A percentile compares a stretch with the other conserved stretches of the same genome.
phyloP scores from a whole-genome alignment of 352 stramenopile species.

The Plasmopara viticola region DNA sequence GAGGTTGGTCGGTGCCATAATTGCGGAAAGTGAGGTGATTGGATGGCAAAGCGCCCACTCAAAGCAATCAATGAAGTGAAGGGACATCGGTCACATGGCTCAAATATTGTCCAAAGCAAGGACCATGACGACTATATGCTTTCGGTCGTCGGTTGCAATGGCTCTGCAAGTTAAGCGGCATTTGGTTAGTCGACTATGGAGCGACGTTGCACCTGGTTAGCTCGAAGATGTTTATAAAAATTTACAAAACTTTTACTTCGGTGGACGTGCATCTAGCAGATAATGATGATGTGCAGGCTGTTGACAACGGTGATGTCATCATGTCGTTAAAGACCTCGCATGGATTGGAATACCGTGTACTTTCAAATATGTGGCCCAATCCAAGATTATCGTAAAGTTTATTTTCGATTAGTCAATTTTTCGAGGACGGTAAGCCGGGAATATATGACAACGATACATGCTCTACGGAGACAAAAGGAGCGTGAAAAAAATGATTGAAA shows the following conservation, averaged over 20 bases:
- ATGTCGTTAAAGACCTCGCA: background rate
- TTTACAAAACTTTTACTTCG: background rate
- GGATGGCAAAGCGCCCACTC: background rate
- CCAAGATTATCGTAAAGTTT: background rate
- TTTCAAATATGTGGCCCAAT: background rate
- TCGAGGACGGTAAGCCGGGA: no score
- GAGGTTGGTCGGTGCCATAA: background rate
- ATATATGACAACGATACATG: no score
- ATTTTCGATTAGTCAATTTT: background rate
- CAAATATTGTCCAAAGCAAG: no score
- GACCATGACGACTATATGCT: no score
- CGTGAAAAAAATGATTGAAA: background rate
- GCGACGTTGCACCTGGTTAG: background rate
- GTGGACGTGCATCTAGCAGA: background rate
- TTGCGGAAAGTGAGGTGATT: background rate
- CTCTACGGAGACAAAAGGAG: no score
- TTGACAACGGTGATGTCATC: background rate
- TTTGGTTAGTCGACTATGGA: constrained; percentile 1
- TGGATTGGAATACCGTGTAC: background rate
- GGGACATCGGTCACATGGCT: no score
- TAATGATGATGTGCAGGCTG: background rate
- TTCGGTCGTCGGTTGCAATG: background rate
- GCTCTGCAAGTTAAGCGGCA: background rate
- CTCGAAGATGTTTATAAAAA: constrained; percentile 1
- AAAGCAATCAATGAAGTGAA: no score